Conservation (phyloP, 495 filamentous ascomycete genomes). For the Aspergillus asperescens region DNA sequence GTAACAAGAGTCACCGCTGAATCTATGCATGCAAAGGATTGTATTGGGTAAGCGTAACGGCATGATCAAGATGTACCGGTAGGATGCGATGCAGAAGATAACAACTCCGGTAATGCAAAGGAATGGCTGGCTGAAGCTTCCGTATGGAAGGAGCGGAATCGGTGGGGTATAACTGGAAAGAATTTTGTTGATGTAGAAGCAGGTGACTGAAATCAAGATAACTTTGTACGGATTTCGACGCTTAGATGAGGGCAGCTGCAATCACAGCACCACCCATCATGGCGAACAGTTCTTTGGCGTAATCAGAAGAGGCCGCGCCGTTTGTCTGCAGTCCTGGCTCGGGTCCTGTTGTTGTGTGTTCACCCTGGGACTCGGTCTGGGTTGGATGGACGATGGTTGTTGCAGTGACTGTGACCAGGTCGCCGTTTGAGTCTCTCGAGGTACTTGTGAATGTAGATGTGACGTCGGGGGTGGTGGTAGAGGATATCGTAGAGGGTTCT, state of each 20-base stretch:
- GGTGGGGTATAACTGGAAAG: background rate
- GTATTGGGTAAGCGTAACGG: conserved; percentile 8
- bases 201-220: background rate
- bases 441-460: conserved; percentile 28
- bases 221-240: background rate
- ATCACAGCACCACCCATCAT: conserved; percentile 42
- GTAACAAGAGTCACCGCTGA: background rate
- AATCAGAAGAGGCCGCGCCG: conserved; percentile 26
- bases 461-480: conserved; percentile 30
- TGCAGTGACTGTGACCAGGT: conserved; percentile 44
- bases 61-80: background rate
- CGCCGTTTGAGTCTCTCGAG: conserved; percentile 47
- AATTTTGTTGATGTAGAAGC: background rate
- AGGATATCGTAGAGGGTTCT: conserved; percentile 29
- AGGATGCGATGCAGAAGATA: background rate
- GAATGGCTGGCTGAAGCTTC: background rate
- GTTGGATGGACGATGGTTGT: conserved; percentile 40
- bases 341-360: conserved; percentile 21
- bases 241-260: conserved; percentile 38
- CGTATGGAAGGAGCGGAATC: background rate
- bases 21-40: conserved; percentile 9
- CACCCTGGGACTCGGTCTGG: conserved; percentile 22
- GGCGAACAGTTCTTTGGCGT: conserved; percentile 37
- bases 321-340: conserved; percentile 43
- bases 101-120: conserved; percentile 8